phyloP scores from a whole-genome alignment of 352 stramenopile genomes.

The Halophytophthora polymorphica region DNA sequence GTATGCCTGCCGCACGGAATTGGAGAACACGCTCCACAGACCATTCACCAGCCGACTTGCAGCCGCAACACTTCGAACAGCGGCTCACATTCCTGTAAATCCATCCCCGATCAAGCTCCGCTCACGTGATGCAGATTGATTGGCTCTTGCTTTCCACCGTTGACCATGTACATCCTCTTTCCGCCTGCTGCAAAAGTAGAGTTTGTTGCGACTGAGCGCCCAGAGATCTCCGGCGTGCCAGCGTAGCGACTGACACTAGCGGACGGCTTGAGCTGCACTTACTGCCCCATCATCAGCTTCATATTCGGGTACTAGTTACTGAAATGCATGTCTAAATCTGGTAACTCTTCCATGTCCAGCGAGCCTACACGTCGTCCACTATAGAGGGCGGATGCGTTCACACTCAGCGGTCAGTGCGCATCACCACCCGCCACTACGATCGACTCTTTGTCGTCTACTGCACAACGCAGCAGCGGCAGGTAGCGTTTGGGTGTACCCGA shows the following conservation, averaged over 20 bases:
- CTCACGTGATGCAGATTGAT: too few species aligned
- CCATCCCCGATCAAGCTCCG: too few species aligned
- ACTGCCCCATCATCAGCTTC: constrained; percentile 21
- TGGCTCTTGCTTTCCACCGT: too few species aligned
- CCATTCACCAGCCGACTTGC: too few species aligned
- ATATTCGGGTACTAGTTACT: too few species aligned
- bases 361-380: constrained; percentile 22
- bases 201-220: constrained; percentile 33
- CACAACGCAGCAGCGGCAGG: constrained; percentile 31
- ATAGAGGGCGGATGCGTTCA: constrained; percentile 31
- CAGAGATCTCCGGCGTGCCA: constrained; percentile 33
- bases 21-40: too few species aligned
- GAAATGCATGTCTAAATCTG: too few species aligned
- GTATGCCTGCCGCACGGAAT: too few species aligned
- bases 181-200: constrained; percentile 29
- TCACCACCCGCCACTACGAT: constrained; percentile 36
- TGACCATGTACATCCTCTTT: too few species aligned
- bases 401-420: constrained; percentile 7
- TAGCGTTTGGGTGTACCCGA: constrained; percentile 26
- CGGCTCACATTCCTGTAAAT: too few species aligned
- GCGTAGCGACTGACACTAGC: constrained; percentile 6
- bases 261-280: constrained; percentile 30
- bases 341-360: constrained; percentile 10
- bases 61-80: too few species aligned
- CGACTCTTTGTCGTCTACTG: constrained; percentile 29